Evolutionary conservation across 768 basidiomycete species (phyloP), one percentile per base, ranked within the genome.

Genomic region (Trametes sanguinea): DNA sequence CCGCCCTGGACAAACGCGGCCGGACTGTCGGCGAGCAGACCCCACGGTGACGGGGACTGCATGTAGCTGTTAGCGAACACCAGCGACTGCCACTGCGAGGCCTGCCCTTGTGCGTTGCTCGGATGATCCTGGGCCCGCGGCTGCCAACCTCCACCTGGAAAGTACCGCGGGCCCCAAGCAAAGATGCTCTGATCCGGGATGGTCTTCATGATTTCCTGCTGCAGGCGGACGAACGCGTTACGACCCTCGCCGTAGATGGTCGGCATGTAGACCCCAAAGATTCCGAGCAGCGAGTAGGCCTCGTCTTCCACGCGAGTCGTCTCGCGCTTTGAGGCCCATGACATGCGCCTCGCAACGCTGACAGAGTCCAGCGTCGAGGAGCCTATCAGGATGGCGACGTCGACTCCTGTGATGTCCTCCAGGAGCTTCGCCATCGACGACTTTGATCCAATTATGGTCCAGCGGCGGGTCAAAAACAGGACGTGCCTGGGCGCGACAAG

Each of bases 301-400:
- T 54, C 40, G 48, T 62, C 61, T 32, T 62, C 61, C 22, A 62
- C 61, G 11, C 54, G 52, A 9, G 61, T 62, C 48, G 61, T 56
- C 42, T 56, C 42, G 27, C 61, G 61, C 27, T 51, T 40, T 40
- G 61, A 22, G 27, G 61, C 61, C 61, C 61, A 62, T 17, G 54
- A 16, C 61, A 62, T 62, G 8, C 57, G 57, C 50, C 57, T 40
- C 13, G 57, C 57, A 32, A 59, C 57, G 57, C 57, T 59, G 10
- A 59, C 57, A 0, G 42, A 17, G 48, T 30, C 44, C 42, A 59
- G 32, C 22, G 22, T 22, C 22, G 3, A 50, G 57, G 30, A 50
- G 57, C 32, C 32, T n/a, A 32, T 35, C 40, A 59, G 43, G 5
- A 59, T 37, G 16, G 29, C 57, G 17, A 40, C 42, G 27, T 59